Base-by-base conservation (phyloP, 2,329 filamentous ascomycete genomes). In the Grosmannia serpens region DNA sequence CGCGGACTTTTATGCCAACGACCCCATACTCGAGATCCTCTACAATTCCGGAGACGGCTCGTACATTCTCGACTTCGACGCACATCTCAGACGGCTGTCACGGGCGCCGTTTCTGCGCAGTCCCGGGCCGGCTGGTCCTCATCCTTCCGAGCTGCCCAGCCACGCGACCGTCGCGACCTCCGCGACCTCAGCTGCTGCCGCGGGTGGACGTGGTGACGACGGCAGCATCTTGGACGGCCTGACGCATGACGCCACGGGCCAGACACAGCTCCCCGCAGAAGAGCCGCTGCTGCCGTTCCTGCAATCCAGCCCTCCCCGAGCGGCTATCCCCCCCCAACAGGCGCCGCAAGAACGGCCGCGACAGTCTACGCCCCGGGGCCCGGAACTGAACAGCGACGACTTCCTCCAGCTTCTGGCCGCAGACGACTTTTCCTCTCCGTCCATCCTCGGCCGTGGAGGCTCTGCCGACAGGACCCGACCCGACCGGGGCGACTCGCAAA, bases 341-440 rank as follows among this genome's bases (percentile, higher is more conserved):
- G 10, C 15, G 35, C 27, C n/a, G 9, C 53, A 11, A 26, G 15
- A 44, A 15, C 29, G 8, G 31, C 51, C 31, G 17, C 33, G 24
- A 24, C 51, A 20, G 22, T 22, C 27, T 22, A 26, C 46, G 13
- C 41, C 26, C 10, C 35, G 26, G 26, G 31, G 35, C 26, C 47
- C 31, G 27, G 51, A 47, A 47, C 49, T 24, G n/a, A 22, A 29
- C 24, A 53, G 50, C 49, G 58, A 58, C 58, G 53, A 58, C 47
- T 29, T 47, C 22, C 41, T 60, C 26, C 49, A 47, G 29, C 31
- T 52, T 6, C 17, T 59, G 4, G 38, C 53, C 15, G n/a, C 41
- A 10, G 44, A 44, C 17, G 24, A 46, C 49, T 61, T 59, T 20
- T 61, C 60, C 5, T 60, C 60, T 2, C 60, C 60, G 6, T 60